phyloP scores from a whole-genome alignment of 805 yeast genomes.

The Ogataea parapolymorpha region DNA sequence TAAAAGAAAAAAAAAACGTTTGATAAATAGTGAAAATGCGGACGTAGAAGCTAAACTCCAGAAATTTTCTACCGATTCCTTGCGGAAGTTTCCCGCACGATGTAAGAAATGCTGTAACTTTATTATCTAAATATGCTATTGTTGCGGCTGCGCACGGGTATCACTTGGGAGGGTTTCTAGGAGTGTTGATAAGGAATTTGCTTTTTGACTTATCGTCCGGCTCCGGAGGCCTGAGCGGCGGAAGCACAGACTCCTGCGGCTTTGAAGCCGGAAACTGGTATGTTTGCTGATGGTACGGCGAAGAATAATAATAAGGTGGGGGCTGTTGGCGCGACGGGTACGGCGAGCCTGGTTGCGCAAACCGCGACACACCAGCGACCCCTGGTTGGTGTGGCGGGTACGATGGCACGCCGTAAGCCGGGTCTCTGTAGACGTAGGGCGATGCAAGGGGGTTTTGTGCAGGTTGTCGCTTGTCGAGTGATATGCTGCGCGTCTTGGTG shows the following conservation, averaged over 20 bases:
- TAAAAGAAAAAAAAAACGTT: too few relatives aligned
- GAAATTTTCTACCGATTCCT: too few relatives aligned
- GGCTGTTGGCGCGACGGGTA: conserved; percentile 12
- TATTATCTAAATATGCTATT: background rate
- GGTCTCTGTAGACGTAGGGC: conserved; percentile 22
- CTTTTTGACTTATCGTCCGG: conserved; percentile 14
- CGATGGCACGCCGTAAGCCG: conserved; percentile 8
- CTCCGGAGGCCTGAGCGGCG: conserved; percentile 13
- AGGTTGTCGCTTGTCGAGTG: conserved; percentile 19
- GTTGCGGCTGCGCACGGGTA: conserved; percentile 1
- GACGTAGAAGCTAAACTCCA: too few relatives aligned
- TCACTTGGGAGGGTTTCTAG: conserved; percentile 25
- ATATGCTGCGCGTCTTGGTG: conserved; percentile 8
- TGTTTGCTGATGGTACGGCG: conserved; percentile 15
- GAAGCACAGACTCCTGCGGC: conserved; percentile 13
- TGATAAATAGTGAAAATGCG: too few relatives aligned
- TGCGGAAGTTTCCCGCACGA: background rate
- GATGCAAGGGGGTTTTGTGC: conserved; percentile 19
- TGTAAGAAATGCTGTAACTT: background rate
- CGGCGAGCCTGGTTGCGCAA: conserved; percentile 14
- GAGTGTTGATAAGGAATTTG: conserved; percentile 24
- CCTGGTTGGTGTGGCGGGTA: conserved; percentile 5
- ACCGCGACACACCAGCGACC: conserved; percentile 9
- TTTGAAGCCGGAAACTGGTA: conserved; percentile 10
- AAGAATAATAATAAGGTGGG: conserved; percentile 15